Base-by-base conservation (phyloP, 129 eudicot genomes). In the Saposhnikovia divaricata region DNA sequence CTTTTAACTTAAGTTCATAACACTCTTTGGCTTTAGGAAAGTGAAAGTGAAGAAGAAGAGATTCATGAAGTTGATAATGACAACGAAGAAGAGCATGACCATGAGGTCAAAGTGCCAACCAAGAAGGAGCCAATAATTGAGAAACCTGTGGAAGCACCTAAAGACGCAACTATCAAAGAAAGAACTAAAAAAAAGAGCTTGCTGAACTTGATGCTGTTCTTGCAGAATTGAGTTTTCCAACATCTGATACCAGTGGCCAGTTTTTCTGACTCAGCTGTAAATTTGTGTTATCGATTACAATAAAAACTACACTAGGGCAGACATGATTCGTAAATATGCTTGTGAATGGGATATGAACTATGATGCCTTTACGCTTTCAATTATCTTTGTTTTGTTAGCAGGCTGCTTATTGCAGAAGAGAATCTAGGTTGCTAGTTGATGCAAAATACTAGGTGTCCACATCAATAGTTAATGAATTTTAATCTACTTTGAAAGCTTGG, bases 111-210 rank as follows among this genome's bases (percentile, higher is more conserved):
- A 78, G 85, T 63, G 47, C 77, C 83, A 83, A 89, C 82, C n/a
- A 90, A 85, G 68, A 87, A 81, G 21, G 90, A 85, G 78, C 83
- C 88, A 2, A 50, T 83, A 66, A 79, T 84, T 79, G 82, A 87
- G 82, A 87, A 84, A 81, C 86, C 87, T 72, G 89, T 88, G 46
- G 96, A 87, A 82, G 86, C 90, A 55, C 90, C 93, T 0, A 93
- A 93, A 77, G 98, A 93, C 83, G 71, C 98, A 93, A 85, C 92
- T 93, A 28, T 91, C 98, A 3, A 93, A 93, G 91, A 93, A 93
- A 85, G 97, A 93, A 86, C 47, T 88, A 85, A 89, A 93, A 91
- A 75, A 93, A 91, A 87, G 98, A 89, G 87, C 98, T 93, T 66
- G 98, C 91, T 1, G 98, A 93, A 80, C 98, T 93, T 66, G 98